A percentile compares a stretch with the other conserved stretches of the same genome.
Evolutionary conservation across 2,329 filamentous ascomycete species (phyloP).

Genomic region (Ophiostoma triangulosporum): DNA sequence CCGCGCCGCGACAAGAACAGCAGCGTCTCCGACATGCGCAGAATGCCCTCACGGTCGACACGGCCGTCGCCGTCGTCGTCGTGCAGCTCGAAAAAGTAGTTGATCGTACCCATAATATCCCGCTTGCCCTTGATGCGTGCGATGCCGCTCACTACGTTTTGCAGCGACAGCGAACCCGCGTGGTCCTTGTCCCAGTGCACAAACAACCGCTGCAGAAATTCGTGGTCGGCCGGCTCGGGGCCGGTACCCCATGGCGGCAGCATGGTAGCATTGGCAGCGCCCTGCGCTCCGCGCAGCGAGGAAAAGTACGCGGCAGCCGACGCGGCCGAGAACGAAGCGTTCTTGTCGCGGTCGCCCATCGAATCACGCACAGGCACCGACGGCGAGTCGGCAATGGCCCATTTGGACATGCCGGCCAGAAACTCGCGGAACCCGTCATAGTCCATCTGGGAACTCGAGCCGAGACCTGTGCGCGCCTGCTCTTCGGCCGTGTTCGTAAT

Average conservation of each 20-base stretch:
- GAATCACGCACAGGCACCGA: constrained; percentile 37
- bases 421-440: constrained; percentile 95
- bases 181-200: constrained; percentile 74
- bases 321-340: constrained; percentile 39
- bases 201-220: constrained; percentile 84
- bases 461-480: constrained; percentile 75
- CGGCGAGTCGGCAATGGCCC: constrained; percentile 83
- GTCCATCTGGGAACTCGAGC: constrained; percentile 87
- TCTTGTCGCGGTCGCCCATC: constrained; percentile 37
- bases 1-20: constrained; percentile 85
- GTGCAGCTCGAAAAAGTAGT: constrained; percentile 95
- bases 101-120: constrained; percentile 96
- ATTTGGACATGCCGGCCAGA: constrained; percentile 74
- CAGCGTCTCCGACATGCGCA: constrained; percentile 86
- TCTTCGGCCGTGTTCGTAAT: constrained; percentile 44
- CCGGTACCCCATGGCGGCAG: constrained; percentile 43
- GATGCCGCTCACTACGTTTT: constrained; percentile 83
- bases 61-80: constrained; percentile 84
- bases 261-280: not conserved
- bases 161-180: constrained; percentile 65
- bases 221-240: constrained; percentile 72
- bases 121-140: constrained; percentile 83
- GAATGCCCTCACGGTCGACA: constrained; percentile 87
- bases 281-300: constrained; percentile 41
- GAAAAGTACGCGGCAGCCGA: constrained; percentile 38